Percentiles rank a stretch among this genome's conserved stretches.
Conservation (phyloP, 169 alveolate genomes). For the Eimeria sp. region DNA sequence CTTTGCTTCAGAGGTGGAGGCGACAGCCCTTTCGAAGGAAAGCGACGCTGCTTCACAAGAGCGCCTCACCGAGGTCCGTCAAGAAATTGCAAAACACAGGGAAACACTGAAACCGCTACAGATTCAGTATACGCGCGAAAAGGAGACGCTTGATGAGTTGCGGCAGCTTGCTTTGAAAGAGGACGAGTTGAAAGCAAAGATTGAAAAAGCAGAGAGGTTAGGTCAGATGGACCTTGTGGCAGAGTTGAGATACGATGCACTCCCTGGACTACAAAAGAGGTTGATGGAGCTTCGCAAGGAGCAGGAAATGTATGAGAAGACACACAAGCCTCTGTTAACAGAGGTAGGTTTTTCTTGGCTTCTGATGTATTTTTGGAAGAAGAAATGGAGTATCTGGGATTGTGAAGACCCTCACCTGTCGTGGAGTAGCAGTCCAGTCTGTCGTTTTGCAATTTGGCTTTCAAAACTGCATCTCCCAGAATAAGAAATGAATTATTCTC, state of each 20-base stretch:
- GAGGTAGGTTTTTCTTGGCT: constrained; percentile 33
- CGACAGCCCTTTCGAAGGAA: constrained; percentile 88
- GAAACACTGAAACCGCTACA: constrained; percentile 74
- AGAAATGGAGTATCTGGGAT: background rate
- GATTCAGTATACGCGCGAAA: constrained; percentile 86
- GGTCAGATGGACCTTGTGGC: constrained; percentile 93
- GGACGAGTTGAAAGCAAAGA: constrained; percentile 91
- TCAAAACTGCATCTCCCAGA: background rate
- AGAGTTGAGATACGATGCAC: constrained; percentile 92
- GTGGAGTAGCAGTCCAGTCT: background rate
- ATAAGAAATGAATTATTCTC: background rate
- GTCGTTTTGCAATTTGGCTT: background rate
- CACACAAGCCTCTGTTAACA: constrained; percentile 66
- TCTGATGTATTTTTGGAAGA: background rate
- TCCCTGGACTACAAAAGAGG: constrained; percentile 92
- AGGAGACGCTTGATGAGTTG: constrained; percentile 89
- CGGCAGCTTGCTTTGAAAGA: constrained; percentile 89
- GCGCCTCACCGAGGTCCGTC: constrained; percentile 84
- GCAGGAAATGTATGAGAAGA: constrained; percentile 68
- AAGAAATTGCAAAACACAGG: constrained; percentile 71
- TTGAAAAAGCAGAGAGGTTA: constrained; percentile 92
- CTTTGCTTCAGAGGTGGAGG: constrained; percentile 86
- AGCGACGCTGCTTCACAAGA: constrained; percentile 85
- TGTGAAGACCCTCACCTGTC: background rate
- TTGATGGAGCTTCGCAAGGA: constrained; percentile 73